phyloP scores from a whole-genome alignment of 441 rosid genomes.

The Omphalea diandra region DNA sequence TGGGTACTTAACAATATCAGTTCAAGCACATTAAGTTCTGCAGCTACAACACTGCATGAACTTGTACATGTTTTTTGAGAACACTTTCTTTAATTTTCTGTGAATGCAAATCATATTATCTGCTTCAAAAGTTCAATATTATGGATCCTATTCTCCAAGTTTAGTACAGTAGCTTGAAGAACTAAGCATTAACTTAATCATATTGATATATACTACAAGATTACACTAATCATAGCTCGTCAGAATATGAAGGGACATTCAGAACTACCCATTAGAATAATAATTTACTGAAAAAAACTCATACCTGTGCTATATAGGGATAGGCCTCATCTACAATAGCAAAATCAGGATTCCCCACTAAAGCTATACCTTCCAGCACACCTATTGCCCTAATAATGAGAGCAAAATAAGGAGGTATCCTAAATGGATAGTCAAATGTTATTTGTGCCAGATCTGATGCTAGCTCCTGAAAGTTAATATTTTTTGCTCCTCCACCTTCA shows the following conservation, averaged over 20 bases:
- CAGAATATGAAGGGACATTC: not conserved
- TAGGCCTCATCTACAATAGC: slow-evolving; percentile 97
- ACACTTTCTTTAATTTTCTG: not conserved
- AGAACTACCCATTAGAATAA: not conserved
- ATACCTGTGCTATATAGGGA: slow-evolving; percentile 96
- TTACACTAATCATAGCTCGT: not conserved
- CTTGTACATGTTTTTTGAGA: not conserved
- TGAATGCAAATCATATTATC: not conserved
- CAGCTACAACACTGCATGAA: not conserved
- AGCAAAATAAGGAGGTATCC: slow-evolving; percentile 98
- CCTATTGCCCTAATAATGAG: slow-evolving; percentile 97
- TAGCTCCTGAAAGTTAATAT: slow-evolving; percentile 89
- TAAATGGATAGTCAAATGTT: slow-evolving; percentile 95
- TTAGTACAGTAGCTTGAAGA: not conserved
- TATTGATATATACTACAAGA: not conserved
- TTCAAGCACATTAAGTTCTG: not conserved
- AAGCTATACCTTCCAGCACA: slow-evolving; percentile 93
- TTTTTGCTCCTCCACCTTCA: slow-evolving; percentile 98
- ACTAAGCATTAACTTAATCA: not conserved
- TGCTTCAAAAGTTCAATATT: not conserved
- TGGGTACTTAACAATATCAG: not conserved
- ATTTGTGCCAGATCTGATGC: slow-evolving; percentile 97
- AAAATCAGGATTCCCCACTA: slow-evolving; percentile 95
- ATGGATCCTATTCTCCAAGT: not conserved
- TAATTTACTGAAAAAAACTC: slow-evolving; percentile 12